Base-by-base conservation (phyloP, 169 alveolate genomes). In the Plasmodium chabaudi region DNA sequence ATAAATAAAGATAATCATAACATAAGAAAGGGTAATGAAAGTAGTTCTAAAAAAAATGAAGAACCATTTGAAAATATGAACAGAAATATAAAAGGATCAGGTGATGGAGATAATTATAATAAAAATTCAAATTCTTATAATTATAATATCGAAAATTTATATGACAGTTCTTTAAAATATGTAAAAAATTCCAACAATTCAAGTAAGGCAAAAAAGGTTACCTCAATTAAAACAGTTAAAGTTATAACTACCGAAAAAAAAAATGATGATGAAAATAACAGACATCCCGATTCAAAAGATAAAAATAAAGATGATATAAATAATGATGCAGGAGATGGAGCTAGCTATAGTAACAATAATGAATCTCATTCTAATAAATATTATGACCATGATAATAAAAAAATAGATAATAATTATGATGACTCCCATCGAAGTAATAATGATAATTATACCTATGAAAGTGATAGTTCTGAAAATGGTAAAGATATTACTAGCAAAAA, bases 401-500 rank as follows among this genome's bases (percentile, higher is more conserved):
- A 65, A 25, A 9, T 51, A 9, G 89, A 70, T 2, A 65, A 61
- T 13, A 61, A 51, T 19, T 39, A 67, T 19, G 84, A 23, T 13
- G 75, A 75, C 5, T 75, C 88, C 0, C 21, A 6, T 27, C 19
- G 67, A 15, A 75, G 74, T 25, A 64, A 47, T 34, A 51, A 63
- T 75, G 79, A 65, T 39, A 67, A 65, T 46, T 51, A 79, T 70
- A 79, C 79, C 1, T 65, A 65, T 42, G 89, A 79, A 65, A 34
- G 69, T 19, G 79, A 79, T 23, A 79, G 77, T 27, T 47, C 68
- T 3, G 79, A 79, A 7, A 79, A 79, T 79, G 56, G 72, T 49
- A 79, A 67, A 65, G 89, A 79, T 55, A 79, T 79, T 17, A 79
- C 89, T n/a, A 79, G 82, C n/a, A 79, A 77, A n/a, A 79, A 79